Evolutionary conservation across 805 yeast species (phyloP), one percentile per base, ranked within the genome.

Genomic region (Suhomyces vadensis): DNA sequence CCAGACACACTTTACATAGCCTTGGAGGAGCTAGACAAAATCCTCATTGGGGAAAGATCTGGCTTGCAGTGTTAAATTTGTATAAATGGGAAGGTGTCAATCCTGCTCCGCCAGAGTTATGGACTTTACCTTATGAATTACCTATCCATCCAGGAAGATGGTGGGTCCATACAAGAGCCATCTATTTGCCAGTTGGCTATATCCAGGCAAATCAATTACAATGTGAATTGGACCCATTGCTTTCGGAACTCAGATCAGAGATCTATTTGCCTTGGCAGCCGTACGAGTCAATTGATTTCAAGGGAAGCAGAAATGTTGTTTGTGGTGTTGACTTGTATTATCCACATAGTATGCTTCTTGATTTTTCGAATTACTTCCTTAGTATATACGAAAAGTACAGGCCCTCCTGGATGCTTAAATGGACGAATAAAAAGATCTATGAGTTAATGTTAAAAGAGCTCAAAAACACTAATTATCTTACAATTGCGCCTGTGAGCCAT

Each of bases 161-260:
- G 99, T 94, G 99, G 99, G 97, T 92, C 17, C 99, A 94, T 58
- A 91, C 97, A 0, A 74, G 99, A 44, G 96, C 94, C 0, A 87
- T 94, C 17, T 94, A 91, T 56, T 63, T 87, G 25, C 91, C 98
- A 0, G 69, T 92, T 55, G 92, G 97, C 13, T 94, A 92, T 61
- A 61, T 94, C 6, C 80, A 85, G 10, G 70, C 87, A 39, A 73
- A 76, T 23, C 67, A 68, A 44, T 70, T 75, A 27, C 68, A 74
- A 43, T 83, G 89, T 55, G 78, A 74, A 5, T 54, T 85, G 42
- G 85, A 81, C 49, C 85, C 87, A 0, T 64, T 94, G 23, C 64
- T 94, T 35, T 60, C 61, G 48, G 79, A 78, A 41, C 63, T 94
- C n/a, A 70, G 99, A 55, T 46, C 60, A 5, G 99, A 94, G 61